Percentiles rank a stretch among this genome's conserved stretches.
Evolutionary conservation across 2,329 filamentous ascomycete species (phyloP).

Genomic region (Claviceps sp.): DNA sequence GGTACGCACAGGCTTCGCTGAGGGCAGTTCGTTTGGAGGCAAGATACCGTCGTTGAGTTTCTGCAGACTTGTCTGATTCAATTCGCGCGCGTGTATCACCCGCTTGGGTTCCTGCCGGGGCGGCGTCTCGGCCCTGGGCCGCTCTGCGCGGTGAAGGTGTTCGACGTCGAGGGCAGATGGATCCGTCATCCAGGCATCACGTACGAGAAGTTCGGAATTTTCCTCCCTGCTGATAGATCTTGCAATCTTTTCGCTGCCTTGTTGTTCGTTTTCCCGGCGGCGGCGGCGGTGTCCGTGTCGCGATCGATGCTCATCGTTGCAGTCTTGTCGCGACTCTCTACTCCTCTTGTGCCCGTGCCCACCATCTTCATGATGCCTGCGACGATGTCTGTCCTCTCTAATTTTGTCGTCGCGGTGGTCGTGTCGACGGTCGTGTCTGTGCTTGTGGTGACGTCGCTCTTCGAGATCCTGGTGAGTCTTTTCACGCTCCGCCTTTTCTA

Average conservation of each 20-base stretch:
- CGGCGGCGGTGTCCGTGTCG: conserved; percentile 14
- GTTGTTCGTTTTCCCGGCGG: conserved; percentile 28
- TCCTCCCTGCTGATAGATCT: not conserved
- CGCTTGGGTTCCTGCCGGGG: conserved; percentile 49
- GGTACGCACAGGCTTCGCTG: conserved; percentile 32
- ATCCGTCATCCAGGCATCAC: conserved; percentile 92
- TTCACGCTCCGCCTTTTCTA: conserved; percentile 44
- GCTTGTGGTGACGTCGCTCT: conserved; percentile 28
- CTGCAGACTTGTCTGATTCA: conserved; percentile 51
- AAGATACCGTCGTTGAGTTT: conserved; percentile 39
- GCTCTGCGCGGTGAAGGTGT: conserved; percentile 51
- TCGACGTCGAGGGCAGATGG: conserved; percentile 74
- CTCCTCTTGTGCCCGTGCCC: conserved; percentile 49
- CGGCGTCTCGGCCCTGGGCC: conserved; percentile 37
- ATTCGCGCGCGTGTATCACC: conserved; percentile 64
- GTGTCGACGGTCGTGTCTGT: conserved; percentile 31
- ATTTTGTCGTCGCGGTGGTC: conserved; percentile 11
- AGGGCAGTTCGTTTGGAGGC: not conserved
- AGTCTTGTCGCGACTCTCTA: conserved; percentile 35
- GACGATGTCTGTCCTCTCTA: conserved; percentile 17
- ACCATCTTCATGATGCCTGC: conserved; percentile 19
- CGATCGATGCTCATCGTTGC: conserved; percentile 28
- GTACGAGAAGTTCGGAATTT: conserved; percentile 31
- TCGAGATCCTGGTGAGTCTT: conserved; percentile 31
- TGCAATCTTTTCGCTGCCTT: conserved; percentile 16